These are phyloP conservation scores for Fonsecaea erecta DNA, from an alignment of 2,329 filamentous ascomycete genomes.

Conservation along the genomic window DNA sequence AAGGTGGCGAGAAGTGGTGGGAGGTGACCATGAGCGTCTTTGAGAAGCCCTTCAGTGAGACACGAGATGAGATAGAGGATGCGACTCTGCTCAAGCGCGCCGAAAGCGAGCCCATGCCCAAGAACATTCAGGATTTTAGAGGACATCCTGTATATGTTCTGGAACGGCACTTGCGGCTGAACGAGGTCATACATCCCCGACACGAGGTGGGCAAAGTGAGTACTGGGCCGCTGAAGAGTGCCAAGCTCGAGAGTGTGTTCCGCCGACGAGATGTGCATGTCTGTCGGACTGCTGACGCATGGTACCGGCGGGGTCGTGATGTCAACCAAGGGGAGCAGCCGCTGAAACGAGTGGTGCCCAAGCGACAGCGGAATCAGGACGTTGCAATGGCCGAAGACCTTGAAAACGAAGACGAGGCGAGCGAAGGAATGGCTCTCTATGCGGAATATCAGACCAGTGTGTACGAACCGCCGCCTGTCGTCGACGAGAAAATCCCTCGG, in stretches of 20 bases:
- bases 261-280: conserved; percentile 78
- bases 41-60: conserved; percentile 53
- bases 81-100: conserved; percentile 73
- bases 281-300: conserved; percentile 80
- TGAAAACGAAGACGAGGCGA: conserved; percentile 49
- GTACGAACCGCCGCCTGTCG: conserved; percentile 76
- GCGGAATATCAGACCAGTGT: conserved; percentile 67
- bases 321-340: conserved; percentile 80
- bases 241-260: conserved; percentile 75
- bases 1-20: conserved; percentile 63
- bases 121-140: conserved; percentile 85
- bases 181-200: conserved; percentile 79
- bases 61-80: conserved; percentile 83
- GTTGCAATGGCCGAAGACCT: conserved; percentile 41
- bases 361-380: conserved; percentile 43
- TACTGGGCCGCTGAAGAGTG: conserved; percentile 60
- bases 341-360: conserved; percentile 70
- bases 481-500: conserved; percentile 69
- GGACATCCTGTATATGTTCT: conserved; percentile 82
- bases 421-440: conserved; percentile 63
- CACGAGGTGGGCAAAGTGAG: conserved; percentile 77
- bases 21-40: conserved; percentile 50
- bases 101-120: conserved; percentile 80
- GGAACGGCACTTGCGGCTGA: conserved; percentile 78
- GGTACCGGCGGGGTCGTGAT: conserved; percentile 85